A percentile compares a stretch with the other conserved stretches of the same genome.
Evolutionary conservation across 352 stramenopile genomes (phyloP).

Genomic region (Globisporangium parvum): DNA sequence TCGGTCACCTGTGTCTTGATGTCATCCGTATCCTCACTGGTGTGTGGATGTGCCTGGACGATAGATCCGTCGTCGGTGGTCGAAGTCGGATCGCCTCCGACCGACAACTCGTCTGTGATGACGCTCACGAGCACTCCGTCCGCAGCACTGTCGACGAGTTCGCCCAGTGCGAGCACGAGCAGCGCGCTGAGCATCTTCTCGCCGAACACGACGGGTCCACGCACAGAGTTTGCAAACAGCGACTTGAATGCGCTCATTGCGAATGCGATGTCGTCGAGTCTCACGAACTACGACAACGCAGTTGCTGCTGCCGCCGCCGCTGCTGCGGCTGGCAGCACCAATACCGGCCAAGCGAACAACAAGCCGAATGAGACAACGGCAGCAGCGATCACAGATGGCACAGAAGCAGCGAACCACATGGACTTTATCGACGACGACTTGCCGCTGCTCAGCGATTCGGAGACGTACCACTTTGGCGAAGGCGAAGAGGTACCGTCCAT

Average conservation of each 20-base stretch:
- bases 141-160: constrained; percentile 3
- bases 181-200: constrained; percentile 82
- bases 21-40: background rate
- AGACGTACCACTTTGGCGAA: constrained; percentile 67
- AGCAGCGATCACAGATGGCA: background rate
- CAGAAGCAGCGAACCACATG: constrained; percentile 19
- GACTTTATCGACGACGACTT: constrained; percentile 76
- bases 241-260: constrained; percentile 13
- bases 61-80: constrained; percentile 38
- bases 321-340: background rate
- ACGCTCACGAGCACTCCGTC: constrained; percentile 21
- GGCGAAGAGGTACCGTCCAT: constrained; percentile 52
- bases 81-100: constrained; percentile 35
- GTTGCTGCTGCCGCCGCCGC: background rate
- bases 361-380: background rate
- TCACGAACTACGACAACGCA: constrained; percentile 21
- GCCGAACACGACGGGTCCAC: constrained; percentile 9
- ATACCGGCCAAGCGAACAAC: background rate
- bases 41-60: constrained; percentile 1
- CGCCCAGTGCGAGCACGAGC: constrained; percentile 16
- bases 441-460: constrained; percentile 56
- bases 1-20: background rate
- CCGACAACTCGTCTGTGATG: constrained; percentile 27
- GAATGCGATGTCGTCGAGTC: constrained; percentile 15
- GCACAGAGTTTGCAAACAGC: constrained; percentile 17